Base-by-base conservation (phyloP, 2,329 filamentous ascomycete genomes). In the Exophiala mesophila region DNA sequence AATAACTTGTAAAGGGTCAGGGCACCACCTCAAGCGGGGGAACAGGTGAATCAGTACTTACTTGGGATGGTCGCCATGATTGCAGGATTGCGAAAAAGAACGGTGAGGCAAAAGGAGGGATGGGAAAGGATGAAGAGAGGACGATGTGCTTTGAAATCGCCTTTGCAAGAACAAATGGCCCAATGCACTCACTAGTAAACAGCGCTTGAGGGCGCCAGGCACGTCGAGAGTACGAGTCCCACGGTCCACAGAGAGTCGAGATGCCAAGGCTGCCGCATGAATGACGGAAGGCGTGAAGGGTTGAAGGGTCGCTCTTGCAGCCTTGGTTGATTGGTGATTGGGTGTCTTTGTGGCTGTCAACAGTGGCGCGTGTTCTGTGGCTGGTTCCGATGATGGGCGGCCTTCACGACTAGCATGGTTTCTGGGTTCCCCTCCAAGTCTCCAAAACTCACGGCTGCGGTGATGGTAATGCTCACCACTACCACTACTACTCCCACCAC, bases 1-100 rank as follows among this genome's bases (percentile, higher is more conserved):
- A 62, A 88, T 75, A 55, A 98, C 89, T 94, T 26, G 7, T 13
- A 16, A 16, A 31, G 29, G 13, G 29, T 31, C n/a, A 16, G n/a
- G 29, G n/a, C n/a, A n/a, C n/a, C n/a, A n/a, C n/a, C n/a, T n/a
- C n/a, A n/a, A n/a, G n/a, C n/a, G n/a, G n/a, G n/a, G 24, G 23
- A 21, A 4, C 17, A 41, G 13, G 9, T 34, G 38, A 31, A 26
- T 26, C 12, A 7, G 7, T 26, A 57, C 67, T 60, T 61, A 79
- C 76, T 70, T 59, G 72, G 67, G 62, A 79, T 71, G 47, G 74
- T 67, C 46, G 73, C 70, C 77, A 80, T 80, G 48, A 55, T 67
- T 58, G 24, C 33, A 17, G 19, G 26, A 19, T 20, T 16, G 16
- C n/a, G n/a, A n/a, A 23, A 31, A 19, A 31, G 23, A 12, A 29